A percentile compares a stretch with the other conserved stretches of the same genome.
Evolutionary conservation across 495 filamentous ascomycete species (phyloP).

Genomic region (Hypoxylon perforatum): DNA sequence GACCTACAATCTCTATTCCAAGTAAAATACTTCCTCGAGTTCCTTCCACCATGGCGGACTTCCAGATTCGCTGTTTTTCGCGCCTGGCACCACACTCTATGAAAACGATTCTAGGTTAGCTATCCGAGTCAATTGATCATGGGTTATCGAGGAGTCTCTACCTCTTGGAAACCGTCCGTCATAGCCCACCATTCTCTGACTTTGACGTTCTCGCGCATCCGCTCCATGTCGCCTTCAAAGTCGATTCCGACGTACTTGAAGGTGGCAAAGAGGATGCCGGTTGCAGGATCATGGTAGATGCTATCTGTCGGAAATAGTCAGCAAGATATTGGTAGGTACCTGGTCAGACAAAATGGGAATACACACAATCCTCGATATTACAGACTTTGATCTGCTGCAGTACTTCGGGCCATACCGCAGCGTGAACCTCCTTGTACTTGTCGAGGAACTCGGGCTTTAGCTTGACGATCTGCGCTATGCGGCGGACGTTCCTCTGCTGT

Average conservation of each 20-base stretch:
- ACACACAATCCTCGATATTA: slow-evolving; percentile 76
- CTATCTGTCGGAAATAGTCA: slow-evolving; percentile 61
- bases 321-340: too few species aligned
- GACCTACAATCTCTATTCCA: slow-evolving; percentile 1
- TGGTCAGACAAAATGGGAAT: slow-evolving; percentile 1
- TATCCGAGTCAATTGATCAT: not conserved
- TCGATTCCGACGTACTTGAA: slow-evolving; percentile 80
- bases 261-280: slow-evolving; percentile 72
- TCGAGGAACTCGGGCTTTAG: slow-evolving; percentile 71
- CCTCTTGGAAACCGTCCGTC: slow-evolving; percentile 77
- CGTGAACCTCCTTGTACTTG: slow-evolving; percentile 78
- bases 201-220: slow-evolving; percentile 74
- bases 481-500: slow-evolving; percentile 56
- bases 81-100: slow-evolving; percentile 67
- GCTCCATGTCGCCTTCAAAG: slow-evolving; percentile 76
- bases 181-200: slow-evolving; percentile 83
- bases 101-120: slow-evolving; percentile 1
- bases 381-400: slow-evolving; percentile 76
- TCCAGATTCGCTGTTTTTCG: slow-evolving; percentile 69
- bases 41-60: slow-evolving; percentile 76
- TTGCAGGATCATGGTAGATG: slow-evolving; percentile 74
- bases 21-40: slow-evolving; percentile 77
- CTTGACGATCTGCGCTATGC: slow-evolving; percentile 75
- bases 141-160: slow-evolving; percentile 1
- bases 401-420: slow-evolving; percentile 79